Evolutionary conservation across 805 yeast genomes (phyloP), one percentile per base, ranked within the genome.

Genomic region (Kazachstania taianensis): DNA sequence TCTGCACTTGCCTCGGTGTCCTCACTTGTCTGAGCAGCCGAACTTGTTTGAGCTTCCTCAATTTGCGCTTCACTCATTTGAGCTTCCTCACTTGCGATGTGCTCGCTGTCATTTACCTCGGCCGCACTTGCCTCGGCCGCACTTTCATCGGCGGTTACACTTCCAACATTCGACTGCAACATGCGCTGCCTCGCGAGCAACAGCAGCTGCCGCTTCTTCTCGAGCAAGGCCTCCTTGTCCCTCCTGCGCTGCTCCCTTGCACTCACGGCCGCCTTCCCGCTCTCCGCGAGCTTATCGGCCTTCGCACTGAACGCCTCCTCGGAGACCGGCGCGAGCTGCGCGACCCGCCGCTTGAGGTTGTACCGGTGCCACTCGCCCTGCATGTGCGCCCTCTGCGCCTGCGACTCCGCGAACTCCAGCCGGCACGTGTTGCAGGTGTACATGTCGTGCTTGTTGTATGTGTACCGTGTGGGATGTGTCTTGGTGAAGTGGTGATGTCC

Each of bases 301-400:
- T 84, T 81, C 45, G 78, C 81, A 15, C 81, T 82, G 58, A 81
- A 81, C 2, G 70, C 60, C 27, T 69, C 71, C 22, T 81, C 75
- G 7, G 74, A 61, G 29, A 86, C 75, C 0, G 94, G 74, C 15
- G 94, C 94, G 42, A 86, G 63, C 32, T 70, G 72, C 0, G 97
- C 96, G 12, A 92, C 97, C 55, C 94, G 71, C 66, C 98, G 76
- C 57, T 92, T 92, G 50, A 92, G 70, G 55, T 92, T 92, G 61
- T 92, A 92, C 52, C 97, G 73, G 61, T 92, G 98, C 98, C 98
- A 92, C 42, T 92, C 98, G 2, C 95, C 75, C 55, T 83, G 84
- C 98, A 92, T 92, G 57, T 92, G 98, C 35, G 66, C 63, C 49
- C 97, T 70, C 63, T 92, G 98, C 50, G 73, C 73, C 36, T 73